Evolutionary conservation across 129 eudicot species (phyloP), one percentile per base, ranked within the genome.

Genomic region (Helianthus tuberosus): DNA sequence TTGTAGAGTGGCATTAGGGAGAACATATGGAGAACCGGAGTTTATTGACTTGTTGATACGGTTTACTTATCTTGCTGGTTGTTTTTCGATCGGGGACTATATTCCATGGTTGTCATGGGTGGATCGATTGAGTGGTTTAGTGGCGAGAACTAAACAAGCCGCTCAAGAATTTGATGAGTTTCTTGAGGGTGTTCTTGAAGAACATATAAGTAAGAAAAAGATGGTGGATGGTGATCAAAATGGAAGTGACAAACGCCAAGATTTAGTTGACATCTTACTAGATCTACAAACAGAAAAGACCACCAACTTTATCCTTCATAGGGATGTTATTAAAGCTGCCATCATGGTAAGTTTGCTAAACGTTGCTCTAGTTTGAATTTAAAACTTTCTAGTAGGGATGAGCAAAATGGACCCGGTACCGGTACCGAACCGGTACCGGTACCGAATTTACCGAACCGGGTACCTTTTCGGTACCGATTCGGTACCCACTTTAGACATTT

Each of bases 1-100:
- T 44, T 85, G 84, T 15, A 82, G 82, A 75, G 82, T 67, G 23
- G 82, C 80, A 1, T 20, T 82, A 35, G 89, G 89, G 62, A 82
- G 73, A 64, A 82, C 54, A 50, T 81, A 57, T 20, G 35, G 64
- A 6, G 82, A 83, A 65, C 38, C 7, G 5, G 63, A 74, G 64
- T 73, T 85, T 39, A 75, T 38, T 12, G 66, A 72, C 32, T 54
- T 76, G n/a, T 53, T 84, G 67, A 16, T 1, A 48, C 66, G 82
- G 69, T 80, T 84, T 72, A 16, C 57, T 3, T 74, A 75, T 43
- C 23, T 74, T 38, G 58, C 79, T 58, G 83, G 83, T 4, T 25
- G 50, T 4, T 67, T 74, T 57, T 29, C 65, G 5, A 46, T 79
- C 20, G 83, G 74, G 32, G 74, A 83, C 58, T 78, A 57, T 32